A percentile compares a stretch with the other conserved stretches of the same genome.
Evolutionary conservation across 2,329 filamentous ascomycete species (phyloP).

Genomic region (Aspergillus sp.): DNA sequence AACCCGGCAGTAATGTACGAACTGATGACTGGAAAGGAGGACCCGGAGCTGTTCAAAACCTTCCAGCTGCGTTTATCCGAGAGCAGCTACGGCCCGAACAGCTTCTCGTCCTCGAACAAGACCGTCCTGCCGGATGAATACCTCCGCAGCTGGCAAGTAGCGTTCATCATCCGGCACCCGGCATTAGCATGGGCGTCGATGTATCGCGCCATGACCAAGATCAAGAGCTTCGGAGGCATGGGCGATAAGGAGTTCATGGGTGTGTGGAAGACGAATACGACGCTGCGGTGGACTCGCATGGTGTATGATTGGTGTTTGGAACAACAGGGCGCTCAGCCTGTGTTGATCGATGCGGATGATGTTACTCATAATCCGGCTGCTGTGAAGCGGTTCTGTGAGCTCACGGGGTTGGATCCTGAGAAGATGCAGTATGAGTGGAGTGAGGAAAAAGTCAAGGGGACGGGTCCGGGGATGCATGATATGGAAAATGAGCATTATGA

Average conservation of each 20-base stretch:
- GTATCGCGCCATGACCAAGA: constrained; percentile 34
- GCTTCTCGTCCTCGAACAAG: constrained; percentile 25
- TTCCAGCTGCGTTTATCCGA: constrained; percentile 16
- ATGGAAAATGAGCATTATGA: background rate
- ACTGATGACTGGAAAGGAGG: background rate
- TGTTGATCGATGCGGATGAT: constrained; percentile 44
- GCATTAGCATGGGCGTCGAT: constrained; percentile 43
- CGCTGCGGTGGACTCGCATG: constrained; percentile 33
- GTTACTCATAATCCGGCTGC: constrained; percentile 37
- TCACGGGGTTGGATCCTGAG: constrained; percentile 36
- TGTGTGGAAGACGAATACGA: constrained; percentile 27
- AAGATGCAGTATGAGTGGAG: constrained; percentile 38
- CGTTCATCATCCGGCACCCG: constrained; percentile 45
- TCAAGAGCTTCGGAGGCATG: constrained; percentile 17
- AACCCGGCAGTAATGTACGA: constrained; percentile 17
- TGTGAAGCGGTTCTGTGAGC: constrained; percentile 30
- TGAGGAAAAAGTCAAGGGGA: constrained; percentile 8
- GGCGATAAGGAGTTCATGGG: constrained; percentile 20
- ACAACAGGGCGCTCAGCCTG: constrained; percentile 26
- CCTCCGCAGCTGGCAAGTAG: constrained; percentile 35
- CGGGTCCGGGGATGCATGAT: background rate
- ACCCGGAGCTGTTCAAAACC: constrained; percentile 7
- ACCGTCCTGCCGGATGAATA: constrained; percentile 41
- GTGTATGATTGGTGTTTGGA: constrained; percentile 41
- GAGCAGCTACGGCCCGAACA: background rate